Base-by-base conservation (phyloP, 2,329 filamentous ascomycete genomes). In the Cladophialophora bantiana region DNA sequence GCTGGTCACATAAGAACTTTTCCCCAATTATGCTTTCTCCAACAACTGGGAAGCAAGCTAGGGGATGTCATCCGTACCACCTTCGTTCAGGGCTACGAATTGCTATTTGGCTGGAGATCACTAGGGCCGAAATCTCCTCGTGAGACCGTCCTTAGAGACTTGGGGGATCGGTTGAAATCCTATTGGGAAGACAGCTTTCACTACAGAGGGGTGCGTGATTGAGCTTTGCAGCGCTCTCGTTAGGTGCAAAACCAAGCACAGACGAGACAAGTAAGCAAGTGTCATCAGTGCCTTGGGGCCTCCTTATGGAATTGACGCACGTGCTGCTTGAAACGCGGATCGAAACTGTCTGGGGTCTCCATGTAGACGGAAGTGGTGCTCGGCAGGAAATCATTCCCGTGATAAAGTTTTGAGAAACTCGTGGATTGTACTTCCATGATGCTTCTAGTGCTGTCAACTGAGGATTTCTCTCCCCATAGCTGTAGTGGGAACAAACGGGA, bases 291-390 rank as follows among this genome's bases (percentile, higher is more conserved):
- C 34, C 34, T 35, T 7, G 20, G 10, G 54, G 13, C n/a, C 31
- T 57, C n/a, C 4, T 57, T 57, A 32, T 12, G 54, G 54, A 38
- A 57, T 40, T 7, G n/a, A 20, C 34, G 34, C 54, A 57, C 54
- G 54, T 57, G 54, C 34, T 57, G 54, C 36, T 7, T 20, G 20
- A 57, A 40, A 57, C 34, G 36, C 36, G 31, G 20, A 26, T 9
- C 26, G 45, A 50, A 50, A 50, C 45, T 7, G 13, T 50, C 26
- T 20, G 9, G 45, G 45, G 45, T 50, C 26, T 18, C 6, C 18
- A 10, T 50, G 45, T 38, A 15, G 31, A 35, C 53, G 35, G 32
- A 50, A 20, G 7, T 12, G 45, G 45, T 12, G 45, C 18, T 26
- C 45, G 45, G 45, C 45, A 48, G 45, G 45, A 26, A 26, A 10